Evolutionary conservation across 306 rosid species (phyloP), one percentile per base, ranked within the genome.

Genomic region (Gillenia trifoliata): DNA sequence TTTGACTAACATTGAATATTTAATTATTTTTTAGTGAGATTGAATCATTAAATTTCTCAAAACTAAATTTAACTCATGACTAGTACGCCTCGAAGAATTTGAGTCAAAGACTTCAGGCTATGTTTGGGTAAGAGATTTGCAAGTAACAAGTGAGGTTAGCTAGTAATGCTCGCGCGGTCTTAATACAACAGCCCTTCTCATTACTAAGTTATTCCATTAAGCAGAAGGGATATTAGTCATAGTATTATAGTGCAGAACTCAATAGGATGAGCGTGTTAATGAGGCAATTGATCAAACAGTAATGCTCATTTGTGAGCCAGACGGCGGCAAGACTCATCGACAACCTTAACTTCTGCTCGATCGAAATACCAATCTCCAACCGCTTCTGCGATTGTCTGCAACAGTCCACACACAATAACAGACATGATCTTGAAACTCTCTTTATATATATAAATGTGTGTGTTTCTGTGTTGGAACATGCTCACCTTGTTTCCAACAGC

Each of bases 281-380:
- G 64, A 64, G 25, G 72, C 41, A 71, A 77, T 15, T 30, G 70
- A 70, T 66, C 70, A 31, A 83, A 23, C 29, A 2, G 23, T 52
- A 17, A 23, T 19, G 70, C 22, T 88, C 73, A 72, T 61, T 76
- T 43, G 76, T 86, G 22, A 28, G n/a, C 76, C 72, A 94, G 89
- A 86, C 88, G 78, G 84, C 87, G 94, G 76, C 97, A 91, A 12
- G 86, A 85, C 22, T 83, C 75, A 66, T 94, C 97, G 11, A 94
- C 71, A 50, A 47, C 83, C 91, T 87, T 94, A 47, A 83, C 86
- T 22, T 81, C 78, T 54, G 86, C 86, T 76, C 96, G 81, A 59
- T 94, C 92, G 19, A 90, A 94, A 80, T 85, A 94, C 99, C 99
- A 94, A 75, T 94, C 96, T 70, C 92, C 95, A 22, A 94, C 96